Conservation (phyloP, 2,329 filamentous ascomycete genomes). For the Fusarium veterinarium region DNA sequence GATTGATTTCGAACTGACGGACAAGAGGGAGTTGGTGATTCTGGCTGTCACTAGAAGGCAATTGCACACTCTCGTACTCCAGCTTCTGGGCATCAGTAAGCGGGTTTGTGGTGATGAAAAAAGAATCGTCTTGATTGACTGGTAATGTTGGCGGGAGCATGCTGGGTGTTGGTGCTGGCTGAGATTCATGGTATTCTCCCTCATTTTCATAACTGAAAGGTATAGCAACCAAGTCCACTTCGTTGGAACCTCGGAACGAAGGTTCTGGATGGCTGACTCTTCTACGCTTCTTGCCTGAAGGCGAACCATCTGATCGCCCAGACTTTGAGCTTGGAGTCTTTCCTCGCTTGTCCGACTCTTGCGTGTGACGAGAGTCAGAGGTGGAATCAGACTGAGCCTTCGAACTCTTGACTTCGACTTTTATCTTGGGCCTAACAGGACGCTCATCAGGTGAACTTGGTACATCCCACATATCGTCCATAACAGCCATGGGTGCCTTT, state of each 20-base stretch:
- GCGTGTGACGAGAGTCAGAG: not conserved
- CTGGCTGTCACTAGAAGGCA: constrained; percentile 30
- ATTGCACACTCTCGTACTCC: constrained; percentile 48
- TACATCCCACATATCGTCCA: constrained; percentile 57
- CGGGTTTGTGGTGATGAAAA: constrained; percentile 50
- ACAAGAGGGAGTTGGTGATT: constrained; percentile 31
- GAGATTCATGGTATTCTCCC: constrained; percentile 6
- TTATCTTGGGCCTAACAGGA: constrained; percentile 18
- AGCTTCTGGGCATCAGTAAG: constrained; percentile 53
- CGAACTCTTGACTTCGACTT: constrained; percentile 31
- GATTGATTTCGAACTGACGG: constrained; percentile 29
- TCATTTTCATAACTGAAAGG: constrained; percentile 38
- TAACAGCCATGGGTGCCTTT: constrained; percentile 38
- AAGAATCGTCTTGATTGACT: constrained; percentile 43
- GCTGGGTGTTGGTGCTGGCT: constrained; percentile 32
- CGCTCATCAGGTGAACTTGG: constrained; percentile 55
- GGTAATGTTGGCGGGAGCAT: constrained; percentile 47
- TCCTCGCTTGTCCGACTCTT: not conserved
- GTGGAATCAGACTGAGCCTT: constrained; percentile 2
- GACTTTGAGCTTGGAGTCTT: not conserved
- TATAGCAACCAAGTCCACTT: constrained; percentile 43
- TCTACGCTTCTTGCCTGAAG: constrained; percentile 39
- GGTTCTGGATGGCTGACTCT: constrained; percentile 27
- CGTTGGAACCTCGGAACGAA: constrained; percentile 36
- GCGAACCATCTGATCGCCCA: not conserved